Evolutionary conservation across 225 moss, liverwort and hornwort genomes (phyloP), one percentile per base, ranked within the genome.

Genomic region (Bryum argenteum): DNA sequence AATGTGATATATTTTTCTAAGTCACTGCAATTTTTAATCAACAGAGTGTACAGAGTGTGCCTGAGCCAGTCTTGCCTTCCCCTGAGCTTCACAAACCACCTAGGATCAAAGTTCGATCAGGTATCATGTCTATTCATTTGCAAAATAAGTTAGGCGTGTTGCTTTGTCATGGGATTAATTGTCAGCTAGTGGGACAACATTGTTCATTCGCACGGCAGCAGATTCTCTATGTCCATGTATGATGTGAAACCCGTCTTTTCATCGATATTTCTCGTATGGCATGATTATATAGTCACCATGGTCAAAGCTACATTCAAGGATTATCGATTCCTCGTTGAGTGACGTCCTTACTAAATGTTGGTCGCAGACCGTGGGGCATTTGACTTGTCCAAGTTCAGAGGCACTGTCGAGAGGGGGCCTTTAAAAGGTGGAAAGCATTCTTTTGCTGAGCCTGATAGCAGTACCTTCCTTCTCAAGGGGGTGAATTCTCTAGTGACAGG

Each of bases 381-480:
- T 73, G 79, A 88, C 23, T 62, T 83, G 68, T 82, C 86, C 57
- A 78, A 69, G 69, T 88, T 90, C 43, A 75, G 77, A 71, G 82
- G 90, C 53, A 83, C 19, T 72, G 57, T 90, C 33, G 81, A 67
- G 10, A 82, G 75, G 65, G 90, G 88, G 5, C 81, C 83, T 42
- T 66, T 81, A 67, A 76, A 80, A 73, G 83, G 88, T 67, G 88
- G 88, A 58, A 81, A 80, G 18, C 88, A 90, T 80, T 88, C 71
- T 51, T 90, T 85, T 82, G 65, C 88, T 55, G 88, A 88, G 70
- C 90, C 88, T 69, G 82, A 88, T 22, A 78, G 85, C 78, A 84
- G 67, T 74, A 65, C 42, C 52, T 90, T 88, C 47, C 81, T 83
- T 58, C 73, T 90, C 9, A 86, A 80, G 66, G 88, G 88, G 23